Percentiles rank a stretch among this genome's conserved stretches.
Conservation (phyloP, 164 flowering plant genomes). For the Dillenia turbinata region DNA sequence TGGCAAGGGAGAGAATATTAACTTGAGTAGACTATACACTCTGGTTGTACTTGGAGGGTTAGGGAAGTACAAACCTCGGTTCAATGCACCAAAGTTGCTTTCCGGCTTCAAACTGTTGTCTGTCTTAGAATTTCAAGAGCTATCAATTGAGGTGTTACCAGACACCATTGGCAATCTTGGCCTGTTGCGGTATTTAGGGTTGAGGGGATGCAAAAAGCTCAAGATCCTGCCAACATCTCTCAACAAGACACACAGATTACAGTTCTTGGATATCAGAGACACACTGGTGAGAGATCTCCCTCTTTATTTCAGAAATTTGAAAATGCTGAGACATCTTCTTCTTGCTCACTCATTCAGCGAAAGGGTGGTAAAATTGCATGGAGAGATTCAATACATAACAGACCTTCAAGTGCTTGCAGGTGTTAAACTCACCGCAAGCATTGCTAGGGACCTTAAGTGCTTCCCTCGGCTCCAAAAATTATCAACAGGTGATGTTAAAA, state of each 20-base stretch:
- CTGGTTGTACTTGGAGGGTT: neutral
- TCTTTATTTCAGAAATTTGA: neutral
- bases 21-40: no score
- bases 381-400: neutral
- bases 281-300: constrained; percentile 2
- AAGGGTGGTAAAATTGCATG: neutral
- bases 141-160: neutral
- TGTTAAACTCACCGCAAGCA: neutral
- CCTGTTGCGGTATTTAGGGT: neutral
- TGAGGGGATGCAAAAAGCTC: neutral
- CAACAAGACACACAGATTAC: neutral
- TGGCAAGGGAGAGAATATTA: no score
- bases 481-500: constrained; percentile 2
- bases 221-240: neutral
- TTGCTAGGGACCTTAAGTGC: neutral
- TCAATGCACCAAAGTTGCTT: neutral
- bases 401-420: neutral
- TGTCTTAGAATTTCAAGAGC: constrained; percentile 1
- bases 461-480: neutral
- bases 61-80: neutral
- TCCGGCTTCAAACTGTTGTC: neutral
- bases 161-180: constrained; percentile 1
- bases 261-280: constrained; percentile 3
- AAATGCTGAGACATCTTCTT: constrained; percentile 5
- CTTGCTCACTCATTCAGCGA: neutral